phyloP scores from a whole-genome alignment of 768 basidiomycete species.

The Lactarius quietus region DNA sequence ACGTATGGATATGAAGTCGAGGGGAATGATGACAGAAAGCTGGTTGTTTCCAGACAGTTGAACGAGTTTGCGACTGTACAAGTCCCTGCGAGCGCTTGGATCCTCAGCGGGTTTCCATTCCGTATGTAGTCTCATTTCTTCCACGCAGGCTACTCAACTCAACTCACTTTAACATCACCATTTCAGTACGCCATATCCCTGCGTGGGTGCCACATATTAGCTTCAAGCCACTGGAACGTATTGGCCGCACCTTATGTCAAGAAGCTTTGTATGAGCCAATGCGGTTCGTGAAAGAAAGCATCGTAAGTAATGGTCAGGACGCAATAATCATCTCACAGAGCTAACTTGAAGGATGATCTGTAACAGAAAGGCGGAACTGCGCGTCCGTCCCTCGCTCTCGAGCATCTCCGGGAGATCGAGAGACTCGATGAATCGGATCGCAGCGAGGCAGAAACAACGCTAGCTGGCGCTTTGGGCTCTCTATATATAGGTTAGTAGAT shows the following conservation, averaged over 20 bases:
- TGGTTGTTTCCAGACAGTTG: not conserved
- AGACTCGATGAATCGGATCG: not conserved
- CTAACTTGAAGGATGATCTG: not conserved
- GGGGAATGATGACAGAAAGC: too few relatives aligned
- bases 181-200: constrained; percentile 3
- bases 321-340: not conserved
- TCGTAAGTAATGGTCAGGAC: not conserved
- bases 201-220: constrained; percentile 1
- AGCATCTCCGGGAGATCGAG: not conserved
- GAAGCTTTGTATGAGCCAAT: constrained; percentile 1
- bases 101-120: not conserved
- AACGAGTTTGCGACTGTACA: not conserved
- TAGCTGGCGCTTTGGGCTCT: not conserved
- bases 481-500: not conserved
- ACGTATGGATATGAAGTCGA: too few relatives aligned
- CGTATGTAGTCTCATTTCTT: not conserved
- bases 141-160: not conserved
- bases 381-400: not conserved
- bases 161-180: not conserved
- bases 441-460: not conserved
- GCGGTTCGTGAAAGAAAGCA: not conserved
- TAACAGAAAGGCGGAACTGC: not conserved
- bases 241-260: not conserved
- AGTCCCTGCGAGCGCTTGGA: not conserved
- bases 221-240: constrained; percentile 5